Evolutionary conservation across 139 green algal species (phyloP).

Genomic region (Chlorella sorokiniana): DNA sequence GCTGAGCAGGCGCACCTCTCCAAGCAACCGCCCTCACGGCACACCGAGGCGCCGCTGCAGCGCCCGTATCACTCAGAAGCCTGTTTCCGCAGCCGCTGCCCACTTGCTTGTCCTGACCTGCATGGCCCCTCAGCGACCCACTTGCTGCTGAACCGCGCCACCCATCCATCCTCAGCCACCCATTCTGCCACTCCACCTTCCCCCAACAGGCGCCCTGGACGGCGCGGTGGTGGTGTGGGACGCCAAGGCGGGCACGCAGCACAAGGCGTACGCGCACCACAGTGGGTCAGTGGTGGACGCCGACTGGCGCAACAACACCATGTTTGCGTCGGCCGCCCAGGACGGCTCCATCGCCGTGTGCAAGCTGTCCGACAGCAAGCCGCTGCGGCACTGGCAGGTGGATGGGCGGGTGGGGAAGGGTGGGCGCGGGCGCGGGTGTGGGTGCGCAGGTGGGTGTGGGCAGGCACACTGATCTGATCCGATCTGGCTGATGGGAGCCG

Average conservation of each 20-base stretch:
- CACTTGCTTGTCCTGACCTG: too few relatives aligned
- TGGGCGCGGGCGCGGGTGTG: not conserved
- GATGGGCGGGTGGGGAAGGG: not conserved
- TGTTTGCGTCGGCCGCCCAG: constrained; percentile 90
- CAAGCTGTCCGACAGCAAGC: constrained; percentile 70
- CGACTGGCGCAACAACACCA: constrained; percentile 89
- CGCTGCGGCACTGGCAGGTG: constrained; percentile 69
- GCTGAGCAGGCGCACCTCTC: not conserved
- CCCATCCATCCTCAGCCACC: not conserved
- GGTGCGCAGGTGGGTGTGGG: not conserved
- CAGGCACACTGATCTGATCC: not conserved
- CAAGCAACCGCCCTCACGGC: not conserved
- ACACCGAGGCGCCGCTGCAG: not conserved
- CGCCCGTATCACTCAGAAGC: too few relatives aligned
- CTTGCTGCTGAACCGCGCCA: not conserved
- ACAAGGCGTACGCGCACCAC: constrained; percentile 20
- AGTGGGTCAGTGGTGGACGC: constrained; percentile 86
- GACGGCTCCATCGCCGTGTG: constrained; percentile 89
- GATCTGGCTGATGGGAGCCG: too few relatives aligned
- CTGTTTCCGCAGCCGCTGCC: too few relatives aligned
- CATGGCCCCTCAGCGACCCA: not conserved
- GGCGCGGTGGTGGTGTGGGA: constrained; percentile 88
- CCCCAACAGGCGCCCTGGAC: constrained; percentile 76
- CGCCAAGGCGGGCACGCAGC: constrained; percentile 35
- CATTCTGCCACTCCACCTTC: not conserved